Evolutionary conservation across 139 green algal species (phyloP), one percentile per base, ranked within the genome.

Genomic region (Coelastrella sp.): DNA sequence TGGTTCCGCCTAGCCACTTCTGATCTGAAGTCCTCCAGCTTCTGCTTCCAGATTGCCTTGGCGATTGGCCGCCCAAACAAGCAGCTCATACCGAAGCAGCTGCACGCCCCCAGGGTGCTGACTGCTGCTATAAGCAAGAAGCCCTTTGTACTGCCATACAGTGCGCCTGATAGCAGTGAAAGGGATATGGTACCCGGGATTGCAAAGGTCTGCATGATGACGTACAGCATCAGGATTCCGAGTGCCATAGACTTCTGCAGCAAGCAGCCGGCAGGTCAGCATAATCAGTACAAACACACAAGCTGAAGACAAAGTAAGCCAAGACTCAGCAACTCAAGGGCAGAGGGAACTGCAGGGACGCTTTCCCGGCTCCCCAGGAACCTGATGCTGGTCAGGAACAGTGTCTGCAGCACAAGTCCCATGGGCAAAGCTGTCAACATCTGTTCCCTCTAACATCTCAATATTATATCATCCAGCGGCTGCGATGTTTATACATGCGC

Each of bases 151-250:
- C 89, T 91, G 58, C 95, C 95, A 89, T 93, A 98, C 16, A 98
- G 84, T 4, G 95, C 95, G 5, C 96, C 96, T 4, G 92, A 90
- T 23, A 98, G 80, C 13, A 98, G 59, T 73, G 90, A 96, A 22
- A 98, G 91, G 20, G 91, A 94, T 47, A 98, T 87, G 54, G 94
- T 96, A 8, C 96, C 96, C 4, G 96, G 96, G 16, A 98, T 95
- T 14, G 95, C 93, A 91, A 97, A 97, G 0, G 94, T 95, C 91
- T 98, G 96, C 85, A 97, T 92, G 88, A 91, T 94, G 23, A 97
- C 66, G 77, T 97, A 97, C 58, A 80, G 60, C 61, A 91, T 64
- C 54, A 87, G 82, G 47, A 92, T 85, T 4, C 59, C 71, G 19
- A 90, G 16, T n/a, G 90, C 74, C 78, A 90, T 85, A 2, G 56